Evolutionary conservation across 106 monocot species (phyloP).

Genomic region (Dendrobium officinale): DNA sequence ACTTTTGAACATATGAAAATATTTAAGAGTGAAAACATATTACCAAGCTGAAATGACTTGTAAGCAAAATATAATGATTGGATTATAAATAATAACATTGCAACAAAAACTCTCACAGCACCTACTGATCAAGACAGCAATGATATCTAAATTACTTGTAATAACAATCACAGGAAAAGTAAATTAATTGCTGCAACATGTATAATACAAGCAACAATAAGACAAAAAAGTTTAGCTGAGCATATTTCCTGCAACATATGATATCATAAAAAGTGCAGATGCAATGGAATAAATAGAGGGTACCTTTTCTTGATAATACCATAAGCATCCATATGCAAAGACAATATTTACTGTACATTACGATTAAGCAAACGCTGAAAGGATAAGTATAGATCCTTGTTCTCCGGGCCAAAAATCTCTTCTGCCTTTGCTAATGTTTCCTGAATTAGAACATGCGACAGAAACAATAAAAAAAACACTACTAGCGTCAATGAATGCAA

Average conservation of each 20-base stretch:
- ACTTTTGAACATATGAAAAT: too few relatives aligned
- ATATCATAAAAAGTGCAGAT: neutral
- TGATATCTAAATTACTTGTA: neutral
- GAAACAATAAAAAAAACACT: neutral
- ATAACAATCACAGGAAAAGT: neutral
- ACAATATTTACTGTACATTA: constrained; percentile 23
- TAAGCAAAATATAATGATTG: neutral
- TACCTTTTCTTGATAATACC: neutral
- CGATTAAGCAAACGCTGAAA: constrained; percentile 73
- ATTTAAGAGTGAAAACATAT: too few relatives aligned
- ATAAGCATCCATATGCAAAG: neutral
- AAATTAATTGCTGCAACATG: neutral
- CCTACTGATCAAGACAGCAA: neutral
- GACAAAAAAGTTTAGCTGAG: neutral
- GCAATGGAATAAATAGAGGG: neutral
- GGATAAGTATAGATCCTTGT: constrained; percentile 75
- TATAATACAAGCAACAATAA: neutral
- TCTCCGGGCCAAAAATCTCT: constrained; percentile 81
- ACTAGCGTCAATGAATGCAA: neutral
- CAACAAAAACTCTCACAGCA: too few relatives aligned
- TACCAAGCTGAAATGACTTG: neutral
- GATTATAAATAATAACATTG: neutral
- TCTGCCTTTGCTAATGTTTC: constrained; percentile 78
- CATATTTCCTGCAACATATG: neutral
- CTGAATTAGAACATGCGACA: constrained; percentile 13